Evolutionary conservation across 2,329 filamentous ascomycete species (phyloP), one percentile per base, ranked within the genome.

Genomic region (Pseudogymnoascus sp.): DNA sequence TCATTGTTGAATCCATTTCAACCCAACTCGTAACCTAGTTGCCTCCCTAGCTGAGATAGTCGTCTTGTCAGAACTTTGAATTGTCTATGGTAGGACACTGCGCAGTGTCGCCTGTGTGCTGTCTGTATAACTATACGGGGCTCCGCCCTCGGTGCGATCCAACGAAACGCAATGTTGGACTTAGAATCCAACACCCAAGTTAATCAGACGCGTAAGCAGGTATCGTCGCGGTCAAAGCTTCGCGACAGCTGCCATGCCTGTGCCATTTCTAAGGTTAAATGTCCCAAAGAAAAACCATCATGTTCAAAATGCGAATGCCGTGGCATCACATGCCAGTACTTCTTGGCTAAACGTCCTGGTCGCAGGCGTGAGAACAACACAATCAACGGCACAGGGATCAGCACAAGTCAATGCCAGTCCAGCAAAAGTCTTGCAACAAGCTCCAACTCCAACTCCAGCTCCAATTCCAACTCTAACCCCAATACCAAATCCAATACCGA

Each of bases 211-310:
- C 49, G 49, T 55, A 55, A 55, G 9, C 49, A 55, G n/a, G 11
- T n/a, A 21, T 55, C 28, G 11, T 55, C 25, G 18, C 49, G n/a
- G 35, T 63, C 69, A 37, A 74, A 73, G 61, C 63, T 75, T 28
- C 71, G 75, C 31, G 71, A 75, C 49, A 76, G 74, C 62, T 77
- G 75, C 64, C 68, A 73, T n/a, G 68, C 69, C 40, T 76, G 74
- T 65, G 72, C 74, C 4, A 63, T 64, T 14, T 75, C 75, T 18
- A 76, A 77, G 67, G 67, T 77, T 49, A 72, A 70, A 66, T 73
- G 73, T 63, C 58, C 63, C 62, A 71, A 73, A 58, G 71, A 74
- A 61, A 74, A 72, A 59, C 74, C 74, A 35, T 68, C 68, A 38
- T 76, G 75, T 60, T 68, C 70, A 5, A 69, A 74, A 60, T 76